Conservation (phyloP, 1,139 yeast genomes). For the Pichia sp. region DNA sequence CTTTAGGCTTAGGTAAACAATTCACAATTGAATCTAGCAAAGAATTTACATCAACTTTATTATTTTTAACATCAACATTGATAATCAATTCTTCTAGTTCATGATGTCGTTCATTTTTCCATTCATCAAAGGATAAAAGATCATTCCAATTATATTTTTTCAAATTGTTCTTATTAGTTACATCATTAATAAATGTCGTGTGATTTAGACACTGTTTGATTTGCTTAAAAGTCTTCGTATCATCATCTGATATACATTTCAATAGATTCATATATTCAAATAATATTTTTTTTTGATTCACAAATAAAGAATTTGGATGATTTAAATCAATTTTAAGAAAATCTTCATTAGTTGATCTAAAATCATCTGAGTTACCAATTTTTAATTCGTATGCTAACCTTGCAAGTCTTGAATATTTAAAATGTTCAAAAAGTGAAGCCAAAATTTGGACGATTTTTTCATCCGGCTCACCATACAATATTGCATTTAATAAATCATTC, state of each 20-base stretch:
- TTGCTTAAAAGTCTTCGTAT: constrained; percentile 4
- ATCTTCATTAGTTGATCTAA: constrained; percentile 16
- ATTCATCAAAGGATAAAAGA: constrained; percentile 14
- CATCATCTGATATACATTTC: constrained; percentile 13
- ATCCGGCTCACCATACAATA: constrained; percentile 63
- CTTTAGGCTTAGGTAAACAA: constrained; percentile 30
- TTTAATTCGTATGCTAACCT: constrained; percentile 63
- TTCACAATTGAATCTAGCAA: constrained; percentile 28
- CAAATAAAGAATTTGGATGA: constrained; percentile 17
- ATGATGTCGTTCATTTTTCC: constrained; percentile 8
- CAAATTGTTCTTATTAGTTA: background rate
- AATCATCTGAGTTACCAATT: constrained; percentile 19
- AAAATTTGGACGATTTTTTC: constrained; percentile 43
- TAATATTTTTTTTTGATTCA: constrained; percentile 20
- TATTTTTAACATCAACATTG: constrained; percentile 7
- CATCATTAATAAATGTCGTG: too few relatives aligned
- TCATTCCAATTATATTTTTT: constrained; percentile 16
- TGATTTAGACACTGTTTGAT: background rate
- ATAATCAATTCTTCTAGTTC: constrained; percentile 8
- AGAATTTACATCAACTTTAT: constrained; percentile 15
- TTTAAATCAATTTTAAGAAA: constrained; percentile 17
- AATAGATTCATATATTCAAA: constrained; percentile 18
- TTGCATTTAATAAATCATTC: constrained; percentile 50
- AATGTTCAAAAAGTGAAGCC: constrained; percentile 42
- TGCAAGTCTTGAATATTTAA: constrained; percentile 46